Evolutionary conservation across 2,329 filamentous ascomycete species (phyloP).

Genomic region (Cadophora luteo-olivacea): DNA sequence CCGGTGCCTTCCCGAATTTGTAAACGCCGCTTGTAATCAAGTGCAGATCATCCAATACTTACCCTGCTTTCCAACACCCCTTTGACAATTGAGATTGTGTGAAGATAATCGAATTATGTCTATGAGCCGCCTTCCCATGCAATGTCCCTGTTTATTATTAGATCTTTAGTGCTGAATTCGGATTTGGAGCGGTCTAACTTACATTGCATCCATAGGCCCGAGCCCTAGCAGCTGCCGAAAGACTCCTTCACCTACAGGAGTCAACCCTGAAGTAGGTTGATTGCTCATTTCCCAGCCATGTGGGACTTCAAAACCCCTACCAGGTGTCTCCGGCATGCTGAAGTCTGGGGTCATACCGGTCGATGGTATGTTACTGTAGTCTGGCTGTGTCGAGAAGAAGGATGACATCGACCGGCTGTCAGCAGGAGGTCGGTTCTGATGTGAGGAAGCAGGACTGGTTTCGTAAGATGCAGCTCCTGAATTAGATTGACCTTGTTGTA

Average conservation of each 20-base stretch:
- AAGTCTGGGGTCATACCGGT: conserved; percentile 45
- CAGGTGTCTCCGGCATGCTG: conserved; percentile 48
- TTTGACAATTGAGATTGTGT: background rate
- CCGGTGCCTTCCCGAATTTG: conserved; percentile 1
- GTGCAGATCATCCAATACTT: conserved; percentile 10
- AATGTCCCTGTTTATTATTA: conserved; percentile 38
- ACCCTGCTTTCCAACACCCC: background rate
- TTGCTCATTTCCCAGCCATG: conserved; percentile 50
- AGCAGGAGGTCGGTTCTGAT: conserved; percentile 21
- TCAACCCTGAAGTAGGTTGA: conserved; percentile 53
- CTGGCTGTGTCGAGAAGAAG: conserved; percentile 34
- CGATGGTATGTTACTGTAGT: conserved; percentile 33
- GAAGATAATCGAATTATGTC: conserved; percentile 5
- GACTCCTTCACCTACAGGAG: conserved; percentile 63
- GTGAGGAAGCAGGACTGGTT: conserved; percentile 54
- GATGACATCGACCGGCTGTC: conserved; percentile 48
- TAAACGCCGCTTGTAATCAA: conserved; percentile 6
- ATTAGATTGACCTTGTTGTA: conserved; percentile 39
- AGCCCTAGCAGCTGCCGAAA: conserved; percentile 64
- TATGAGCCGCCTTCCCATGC: conserved; percentile 38
- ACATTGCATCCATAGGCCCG: conserved; percentile 67
- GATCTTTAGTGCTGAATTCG: background rate
- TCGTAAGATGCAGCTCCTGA: conserved; percentile 57
- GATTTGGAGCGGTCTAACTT: conserved; percentile 39
- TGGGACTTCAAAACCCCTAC: conserved; percentile 51